Evolutionary conservation across 2,329 filamentous ascomycete genomes (phyloP).

Genomic region (Dactylellina haptotyla): DNA sequence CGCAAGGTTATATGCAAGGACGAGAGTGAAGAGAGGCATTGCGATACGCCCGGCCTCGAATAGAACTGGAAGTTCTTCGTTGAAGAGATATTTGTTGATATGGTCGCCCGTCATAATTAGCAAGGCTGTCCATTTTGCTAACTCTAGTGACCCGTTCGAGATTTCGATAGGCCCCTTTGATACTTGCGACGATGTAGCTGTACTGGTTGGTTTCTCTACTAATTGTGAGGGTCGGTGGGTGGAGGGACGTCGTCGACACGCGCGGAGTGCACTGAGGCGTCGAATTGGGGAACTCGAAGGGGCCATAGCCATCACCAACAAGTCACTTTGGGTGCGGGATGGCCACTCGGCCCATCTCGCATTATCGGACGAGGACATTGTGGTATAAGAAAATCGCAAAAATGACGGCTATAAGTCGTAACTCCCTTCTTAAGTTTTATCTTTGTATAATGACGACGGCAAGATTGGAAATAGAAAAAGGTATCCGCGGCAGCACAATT

Average conservation of each 20-base stretch:
- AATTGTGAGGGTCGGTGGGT: neutral
- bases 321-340: conserved; percentile 1
- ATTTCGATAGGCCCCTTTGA: conserved; percentile 6
- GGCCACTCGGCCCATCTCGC: conserved; percentile 24
- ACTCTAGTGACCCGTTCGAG: conserved; percentile 19
- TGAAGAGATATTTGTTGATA: conserved; percentile 49
- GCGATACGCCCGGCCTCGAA: conserved; percentile 34
- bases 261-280: conserved; percentile 4
- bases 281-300: conserved; percentile 15
- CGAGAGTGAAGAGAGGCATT: conserved; percentile 37
- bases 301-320: conserved; percentile 25
- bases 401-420: too few relatives aligned
- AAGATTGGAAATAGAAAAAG: neutral
- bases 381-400: neutral
- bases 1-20: conserved; percentile 37
- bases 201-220: neutral
- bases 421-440: too few relatives aligned
- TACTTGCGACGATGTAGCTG: neutral
- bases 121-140: conserved; percentile 37
- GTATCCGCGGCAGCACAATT: neutral
- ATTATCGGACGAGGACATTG: conserved; percentile 14
- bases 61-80: conserved; percentile 14
- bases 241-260: neutral
- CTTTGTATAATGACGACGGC: too few relatives aligned
- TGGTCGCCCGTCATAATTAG: conserved; percentile 43